Base-by-base conservation (phyloP, 208 protist genomes). In the Acanthamoeba pearcei region DNA sequence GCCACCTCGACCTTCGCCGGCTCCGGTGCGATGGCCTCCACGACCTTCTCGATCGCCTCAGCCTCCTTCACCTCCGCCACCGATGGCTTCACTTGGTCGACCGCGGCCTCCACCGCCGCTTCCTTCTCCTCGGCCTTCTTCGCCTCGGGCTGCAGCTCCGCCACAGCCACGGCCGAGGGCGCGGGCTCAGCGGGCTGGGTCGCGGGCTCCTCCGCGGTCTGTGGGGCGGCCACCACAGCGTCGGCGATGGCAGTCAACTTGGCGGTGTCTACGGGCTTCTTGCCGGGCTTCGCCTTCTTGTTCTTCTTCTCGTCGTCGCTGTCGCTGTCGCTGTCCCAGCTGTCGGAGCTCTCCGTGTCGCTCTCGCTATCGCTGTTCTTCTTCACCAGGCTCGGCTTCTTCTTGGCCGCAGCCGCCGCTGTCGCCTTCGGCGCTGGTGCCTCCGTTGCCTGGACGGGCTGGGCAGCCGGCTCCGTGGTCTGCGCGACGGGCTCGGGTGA, bases 321-420 rank as follows among this genome's bases (percentile, higher is more conserved):
- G n/a, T 29, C 24, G n/a, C 68, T 76, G 68, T 76, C 68, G 68
- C 24, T 76, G 68, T 76, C 68, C 68, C 68, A 76, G 68, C 10
- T 29, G 12, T 76, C 68, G 8, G 68, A 76, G 32, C 68, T 76
- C 68, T 76, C 68, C 32, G 68, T 76, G 68, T 76, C 68, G 68
- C 68, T 76, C 8, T 76, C 68, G 68, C 68, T 76, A 29, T 76
- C 68, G 68, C 68, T 76, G 32, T 88, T 88, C 80, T 88, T 88
- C 80, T 88, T 88, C 27, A 53, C 22, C 80, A 64, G 46, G 80
- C 80, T 32, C 32, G 68, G 68, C 32, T 76, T 76, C 32, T 76
- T 76, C 68, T 76, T 76, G 66, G 66, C 66, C 66, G 22, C n/a
- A 8, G 24, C 32, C 5, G 68, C 8, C 68, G 12, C 68, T 8